Evolutionary conservation across 805 yeast genomes (phyloP).

Genomic region (Pichia cephalocereana): DNA sequence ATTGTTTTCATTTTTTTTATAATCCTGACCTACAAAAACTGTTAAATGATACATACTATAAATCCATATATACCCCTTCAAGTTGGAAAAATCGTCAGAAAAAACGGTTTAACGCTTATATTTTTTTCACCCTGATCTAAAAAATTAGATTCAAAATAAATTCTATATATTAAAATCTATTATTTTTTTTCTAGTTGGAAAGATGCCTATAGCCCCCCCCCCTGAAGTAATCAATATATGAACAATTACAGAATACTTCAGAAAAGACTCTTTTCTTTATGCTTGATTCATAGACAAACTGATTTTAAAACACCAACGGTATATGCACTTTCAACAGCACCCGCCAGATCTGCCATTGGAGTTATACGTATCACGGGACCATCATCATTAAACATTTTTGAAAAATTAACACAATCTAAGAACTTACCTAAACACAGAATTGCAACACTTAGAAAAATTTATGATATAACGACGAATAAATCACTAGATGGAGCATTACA

Average conservation of each 20-base stretch:
- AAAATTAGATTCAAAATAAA: too few species aligned
- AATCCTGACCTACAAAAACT: not conserved
- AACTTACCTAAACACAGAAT: constrained; percentile 37
- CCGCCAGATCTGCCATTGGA: constrained; percentile 77
- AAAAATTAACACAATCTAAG: constrained; percentile 34
- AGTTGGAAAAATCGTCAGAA: too few species aligned
- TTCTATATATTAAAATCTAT: too few species aligned
- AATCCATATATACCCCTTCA: too few species aligned
- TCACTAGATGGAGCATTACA: not conserved
- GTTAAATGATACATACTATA: too few species aligned
- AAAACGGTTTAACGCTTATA: too few species aligned
- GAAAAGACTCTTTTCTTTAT: not conserved
- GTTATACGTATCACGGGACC: constrained; percentile 80
- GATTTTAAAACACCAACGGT: constrained; percentile 47
- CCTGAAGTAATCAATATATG: too few species aligned
- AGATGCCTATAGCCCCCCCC: too few species aligned
- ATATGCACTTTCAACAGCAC: constrained; percentile 82
- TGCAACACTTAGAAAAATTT: constrained; percentile 53
- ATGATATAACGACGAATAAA: constrained; percentile 25
- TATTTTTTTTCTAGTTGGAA: too few species aligned
- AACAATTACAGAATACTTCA: not conserved
- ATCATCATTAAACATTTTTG: constrained; percentile 37
- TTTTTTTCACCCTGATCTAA: too few species aligned
- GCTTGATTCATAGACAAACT: not conserved
- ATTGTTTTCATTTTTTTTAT: not conserved